These are phyloP conservation scores for Mortierella sp. DNA, from an alignment of 371 early-diverging fungal species.

Conservation along the genomic window DNA sequence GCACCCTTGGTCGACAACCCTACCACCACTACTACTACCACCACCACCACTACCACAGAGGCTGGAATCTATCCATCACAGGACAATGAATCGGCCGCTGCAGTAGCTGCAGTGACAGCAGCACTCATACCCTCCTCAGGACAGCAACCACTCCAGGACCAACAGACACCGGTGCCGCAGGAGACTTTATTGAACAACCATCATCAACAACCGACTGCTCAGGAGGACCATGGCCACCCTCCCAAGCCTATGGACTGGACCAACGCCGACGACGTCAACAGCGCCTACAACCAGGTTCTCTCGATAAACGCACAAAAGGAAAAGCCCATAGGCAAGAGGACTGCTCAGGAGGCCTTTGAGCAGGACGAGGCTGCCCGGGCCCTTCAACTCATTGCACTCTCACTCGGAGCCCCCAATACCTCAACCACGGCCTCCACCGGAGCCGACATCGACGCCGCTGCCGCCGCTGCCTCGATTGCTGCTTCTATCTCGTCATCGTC, in stretches of 20 bases:
- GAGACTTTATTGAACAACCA: not conserved
- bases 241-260: slow-evolving; percentile 13
- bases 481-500: not conserved
- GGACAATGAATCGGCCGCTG: not conserved
- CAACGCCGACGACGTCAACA: slow-evolving; percentile 25
- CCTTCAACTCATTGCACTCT: slow-evolving; percentile 33
- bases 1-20: slow-evolving; percentile 16
- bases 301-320: slow-evolving; percentile 22
- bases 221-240: slow-evolving; percentile 6
- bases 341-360: slow-evolving; percentile 28
- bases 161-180: not conserved
- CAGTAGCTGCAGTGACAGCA: slow-evolving; percentile 13
- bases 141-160: not conserved
- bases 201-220: not conserved
- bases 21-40: not conserved
- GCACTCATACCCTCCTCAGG: slow-evolving; percentile 2
- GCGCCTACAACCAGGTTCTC: slow-evolving; percentile 28
- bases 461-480: not conserved
- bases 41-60: not conserved
- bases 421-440: not conserved
- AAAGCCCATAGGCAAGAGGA: slow-evolving; percentile 14
- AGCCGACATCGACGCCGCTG: not conserved
- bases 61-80: not conserved
- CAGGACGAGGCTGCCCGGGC: slow-evolving; percentile 35
- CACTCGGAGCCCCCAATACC: slow-evolving; percentile 15